These are phyloP conservation scores for Pythium biforme DNA, from an alignment of 352 stramenopile genomes.

Conservation along the genomic window DNA sequence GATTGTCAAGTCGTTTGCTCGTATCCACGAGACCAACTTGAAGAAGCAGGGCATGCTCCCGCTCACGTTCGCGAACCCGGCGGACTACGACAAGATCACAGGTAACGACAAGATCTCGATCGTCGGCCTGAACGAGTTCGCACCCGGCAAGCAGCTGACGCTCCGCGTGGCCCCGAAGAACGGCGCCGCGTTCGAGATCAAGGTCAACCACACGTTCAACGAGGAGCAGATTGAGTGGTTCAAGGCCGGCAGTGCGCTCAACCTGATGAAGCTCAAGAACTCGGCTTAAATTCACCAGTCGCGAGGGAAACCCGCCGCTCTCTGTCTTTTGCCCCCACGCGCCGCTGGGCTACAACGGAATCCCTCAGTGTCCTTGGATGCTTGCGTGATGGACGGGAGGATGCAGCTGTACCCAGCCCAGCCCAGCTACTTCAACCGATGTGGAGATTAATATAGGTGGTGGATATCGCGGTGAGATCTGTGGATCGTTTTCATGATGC, in stretches of 20 bases:
- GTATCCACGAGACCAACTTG: conserved; percentile 95
- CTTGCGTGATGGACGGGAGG: neutral
- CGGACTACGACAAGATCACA: conserved; percentile 92
- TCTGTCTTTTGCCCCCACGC: too few species aligned
- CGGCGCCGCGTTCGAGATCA: conserved; percentile 82
- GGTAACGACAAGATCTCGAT: conserved; percentile 92
- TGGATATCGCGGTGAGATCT: conserved; percentile 16
- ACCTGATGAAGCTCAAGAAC: conserved; percentile 94
- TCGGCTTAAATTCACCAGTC: conserved; percentile 28
- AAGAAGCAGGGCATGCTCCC: conserved; percentile 96
- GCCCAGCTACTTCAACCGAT: conserved; percentile 5
- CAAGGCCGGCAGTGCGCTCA: conserved; percentile 92
- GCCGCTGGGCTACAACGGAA: conserved; percentile 13
- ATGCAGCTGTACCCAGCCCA: neutral
- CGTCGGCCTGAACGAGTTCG: conserved; percentile 80
- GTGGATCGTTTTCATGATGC: conserved; percentile 4
- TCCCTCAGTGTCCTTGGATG: neutral
- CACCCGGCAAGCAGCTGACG: conserved; percentile 85
- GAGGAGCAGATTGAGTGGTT: conserved; percentile 95
- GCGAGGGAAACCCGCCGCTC: too few species aligned
- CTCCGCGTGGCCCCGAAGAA: conserved; percentile 72
- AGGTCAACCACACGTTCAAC: conserved; percentile 95
- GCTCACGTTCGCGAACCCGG: conserved; percentile 90
- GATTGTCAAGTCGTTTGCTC: conserved; percentile 92
- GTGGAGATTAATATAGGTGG: conserved; percentile 24